Evolutionary conservation across 768 basidiomycete species (phyloP).

Genomic region (Phylloporus sp.): DNA sequence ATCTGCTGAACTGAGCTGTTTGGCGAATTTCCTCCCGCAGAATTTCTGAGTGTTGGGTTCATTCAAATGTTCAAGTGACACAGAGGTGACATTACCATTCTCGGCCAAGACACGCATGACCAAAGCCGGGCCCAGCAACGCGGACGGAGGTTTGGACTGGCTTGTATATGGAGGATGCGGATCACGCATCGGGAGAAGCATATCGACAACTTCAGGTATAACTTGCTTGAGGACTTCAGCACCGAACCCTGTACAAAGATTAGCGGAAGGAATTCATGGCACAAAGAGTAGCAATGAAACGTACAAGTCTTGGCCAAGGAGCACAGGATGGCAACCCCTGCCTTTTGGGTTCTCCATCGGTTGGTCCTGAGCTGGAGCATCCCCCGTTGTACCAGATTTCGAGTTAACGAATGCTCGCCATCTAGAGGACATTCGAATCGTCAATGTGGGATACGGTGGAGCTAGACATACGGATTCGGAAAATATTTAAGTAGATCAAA

Average conservation of each 20-base stretch:
- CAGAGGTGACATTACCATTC: slow-evolving; percentile 1
- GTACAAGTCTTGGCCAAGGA: slow-evolving; percentile 15
- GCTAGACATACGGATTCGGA: slow-evolving; percentile 4
- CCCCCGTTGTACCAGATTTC: slow-evolving; percentile 12
- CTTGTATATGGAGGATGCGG: not conserved
- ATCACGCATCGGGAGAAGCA: slow-evolving; percentile 9
- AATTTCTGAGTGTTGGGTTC: slow-evolving; percentile 6
- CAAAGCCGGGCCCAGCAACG: slow-evolving; percentile 14
- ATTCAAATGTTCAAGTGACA: not conserved
- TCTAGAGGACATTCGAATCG: not conserved
- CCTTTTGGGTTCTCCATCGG: slow-evolving; percentile 13
- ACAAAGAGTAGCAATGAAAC: not conserved
- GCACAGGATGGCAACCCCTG: slow-evolving; percentile 16
- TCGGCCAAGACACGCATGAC: slow-evolving; percentile 12
- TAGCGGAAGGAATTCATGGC: not conserved
- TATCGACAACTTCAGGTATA: slow-evolving; percentile 8
- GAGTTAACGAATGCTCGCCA: slow-evolving; percentile 3
- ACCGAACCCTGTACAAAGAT: slow-evolving; percentile 8
- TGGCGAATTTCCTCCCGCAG: slow-evolving; percentile 19
- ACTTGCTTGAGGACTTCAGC: slow-evolving; percentile 7
- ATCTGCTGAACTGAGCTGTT: slow-evolving; percentile 7
- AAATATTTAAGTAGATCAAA: slow-evolving; percentile 12
- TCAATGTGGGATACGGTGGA: not conserved
- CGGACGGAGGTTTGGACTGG: slow-evolving; percentile 4
- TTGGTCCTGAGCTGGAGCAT: slow-evolving; percentile 6